Percentiles rank a stretch among this genome's conserved stretches.
Conservation (phyloP, 768 basidiomycete genomes). For the Lepiota venenata region DNA sequence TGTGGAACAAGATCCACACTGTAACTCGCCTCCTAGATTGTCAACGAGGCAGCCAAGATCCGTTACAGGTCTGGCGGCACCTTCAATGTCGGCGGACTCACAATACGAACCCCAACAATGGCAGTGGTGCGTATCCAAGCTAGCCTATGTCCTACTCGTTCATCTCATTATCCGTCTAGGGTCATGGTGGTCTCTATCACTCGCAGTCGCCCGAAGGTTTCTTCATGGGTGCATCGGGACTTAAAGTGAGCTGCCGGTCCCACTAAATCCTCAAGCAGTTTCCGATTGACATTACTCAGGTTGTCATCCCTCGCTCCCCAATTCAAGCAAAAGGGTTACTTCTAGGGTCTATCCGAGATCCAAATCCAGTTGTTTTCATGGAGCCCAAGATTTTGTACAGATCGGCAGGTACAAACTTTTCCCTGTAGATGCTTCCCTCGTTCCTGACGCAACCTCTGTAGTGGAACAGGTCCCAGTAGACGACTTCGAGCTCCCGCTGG, state of each 20-base stretch:
- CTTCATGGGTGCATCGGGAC: slow-evolving; percentile 86
- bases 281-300: slow-evolving; percentile 26
- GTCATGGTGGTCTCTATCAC: slow-evolving; percentile 90
- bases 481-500: slow-evolving; percentile 83
- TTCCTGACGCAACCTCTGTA: slow-evolving; percentile 20
- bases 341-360: slow-evolving; percentile 83
- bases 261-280: not conserved
- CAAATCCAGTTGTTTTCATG: slow-evolving; percentile 94
- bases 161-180: slow-evolving; percentile 26
- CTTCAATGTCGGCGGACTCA: slow-evolving; percentile 79
- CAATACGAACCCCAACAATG: slow-evolving; percentile 85
- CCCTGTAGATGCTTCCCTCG: not conserved
- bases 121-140: slow-evolving; percentile 58
- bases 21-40: slow-evolving; percentile 50
- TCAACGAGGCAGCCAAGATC: slow-evolving; percentile 94
- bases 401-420: slow-evolving; percentile 56
- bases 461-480: slow-evolving; percentile 92
- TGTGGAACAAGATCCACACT: not conserved
- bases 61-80: slow-evolving; percentile 86
- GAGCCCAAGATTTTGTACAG: slow-evolving; percentile 94
- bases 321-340: slow-evolving; percentile 95
- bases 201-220: slow-evolving; percentile 95
- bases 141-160: not conserved
- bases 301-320: slow-evolving; percentile 93
- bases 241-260: slow-evolving; percentile 55